Evolutionary conservation across 2,329 filamentous ascomycete species (phyloP).

Genomic region (Anisogramma anomala): DNA sequence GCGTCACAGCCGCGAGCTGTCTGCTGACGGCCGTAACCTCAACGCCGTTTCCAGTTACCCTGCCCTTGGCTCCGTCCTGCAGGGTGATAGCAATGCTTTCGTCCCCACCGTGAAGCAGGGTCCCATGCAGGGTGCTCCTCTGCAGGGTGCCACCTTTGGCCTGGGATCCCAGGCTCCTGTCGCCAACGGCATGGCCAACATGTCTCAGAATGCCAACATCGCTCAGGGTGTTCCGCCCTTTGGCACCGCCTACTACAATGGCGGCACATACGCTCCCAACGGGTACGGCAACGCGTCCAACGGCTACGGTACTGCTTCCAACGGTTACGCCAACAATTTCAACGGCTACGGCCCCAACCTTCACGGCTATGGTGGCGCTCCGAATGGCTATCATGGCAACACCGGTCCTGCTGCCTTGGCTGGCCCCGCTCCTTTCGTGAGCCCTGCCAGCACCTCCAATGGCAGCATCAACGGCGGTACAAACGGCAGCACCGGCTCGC

Average conservation of each 20-base stretch:
- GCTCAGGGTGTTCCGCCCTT: conserved; percentile 13
- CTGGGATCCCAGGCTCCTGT: conserved; percentile 9
- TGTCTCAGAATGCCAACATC: too few species aligned
- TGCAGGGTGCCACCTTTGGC: not conserved
- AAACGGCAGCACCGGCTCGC: conserved; percentile 33
- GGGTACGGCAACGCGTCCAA: too few species aligned
- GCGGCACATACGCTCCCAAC: conserved; percentile 15
- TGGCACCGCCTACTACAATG: conserved; percentile 16
- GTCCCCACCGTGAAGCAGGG: conserved; percentile 43
- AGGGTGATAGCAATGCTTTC: conserved; percentile 70
- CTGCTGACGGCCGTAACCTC: conserved; percentile 30
- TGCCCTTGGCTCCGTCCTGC: conserved; percentile 59
- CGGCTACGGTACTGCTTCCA: conserved; percentile 18
- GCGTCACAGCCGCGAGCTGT: conserved; percentile 64
- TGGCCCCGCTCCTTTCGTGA: not conserved
- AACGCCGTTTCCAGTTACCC: conserved; percentile 36
- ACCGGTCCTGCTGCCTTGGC: conserved; percentile 22
- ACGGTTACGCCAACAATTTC: conserved; percentile 18
- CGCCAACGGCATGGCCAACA: conserved; percentile 2
- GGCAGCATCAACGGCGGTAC: not conserved
- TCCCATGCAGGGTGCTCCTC: conserved; percentile 12
- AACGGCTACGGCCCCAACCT: conserved; percentile 22
- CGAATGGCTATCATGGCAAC: conserved; percentile 16
- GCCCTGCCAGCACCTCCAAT: conserved; percentile 1
- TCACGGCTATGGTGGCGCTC: conserved; percentile 16